Evolutionary conservation across 768 basidiomycete species (phyloP), one percentile per base, ranked within the genome.

Genomic region (Suillus americanus): DNA sequence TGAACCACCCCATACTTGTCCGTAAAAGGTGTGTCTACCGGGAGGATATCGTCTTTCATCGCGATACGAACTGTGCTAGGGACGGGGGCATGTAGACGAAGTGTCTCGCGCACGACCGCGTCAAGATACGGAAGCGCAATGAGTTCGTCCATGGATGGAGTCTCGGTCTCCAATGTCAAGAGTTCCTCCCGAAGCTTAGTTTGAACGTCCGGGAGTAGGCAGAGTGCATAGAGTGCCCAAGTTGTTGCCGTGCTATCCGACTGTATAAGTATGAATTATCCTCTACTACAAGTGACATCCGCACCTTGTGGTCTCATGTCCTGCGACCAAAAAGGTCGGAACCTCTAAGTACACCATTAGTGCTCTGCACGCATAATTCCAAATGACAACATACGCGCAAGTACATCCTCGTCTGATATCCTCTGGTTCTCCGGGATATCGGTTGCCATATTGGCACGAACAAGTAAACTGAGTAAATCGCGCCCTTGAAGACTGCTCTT

Each of bases 81-180:
- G 3, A 89, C 81, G 0, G 87, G 86, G 0, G 86, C 61, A 65
- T 89, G 79, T 1, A 87, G 54, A 0, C 89, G 83, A 63, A 90
- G 72, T 0, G 82, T 84, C 74, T 90, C 89, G 9, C 84, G 81
- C 2, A 89, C 79, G 12, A 89, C 82, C 23, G 78, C 79, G 66
- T 91, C 91, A n/a, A 93, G 85, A 69, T 89, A 91, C 0, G 88
- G 83, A 3, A 94, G 78, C 4, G 82, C 78, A 63, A 85, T 83
- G 1, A 93, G 81, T 38, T 87, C 82, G 38, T 92, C 90, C 86
- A 91, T 90, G 4, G 82, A 80, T 3, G 90, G 89, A 1, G 75
- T 83, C 12, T 89, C 85, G 0, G 84, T 86, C 1, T 79, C 69
- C 13, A 88, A 76, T 0, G 75, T 70, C 9, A 84, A 73, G 1